Evolutionary conservation across 345 rosid species (phyloP), one percentile per base, ranked within the genome.

Genomic region (Lepidium sativum): DNA sequence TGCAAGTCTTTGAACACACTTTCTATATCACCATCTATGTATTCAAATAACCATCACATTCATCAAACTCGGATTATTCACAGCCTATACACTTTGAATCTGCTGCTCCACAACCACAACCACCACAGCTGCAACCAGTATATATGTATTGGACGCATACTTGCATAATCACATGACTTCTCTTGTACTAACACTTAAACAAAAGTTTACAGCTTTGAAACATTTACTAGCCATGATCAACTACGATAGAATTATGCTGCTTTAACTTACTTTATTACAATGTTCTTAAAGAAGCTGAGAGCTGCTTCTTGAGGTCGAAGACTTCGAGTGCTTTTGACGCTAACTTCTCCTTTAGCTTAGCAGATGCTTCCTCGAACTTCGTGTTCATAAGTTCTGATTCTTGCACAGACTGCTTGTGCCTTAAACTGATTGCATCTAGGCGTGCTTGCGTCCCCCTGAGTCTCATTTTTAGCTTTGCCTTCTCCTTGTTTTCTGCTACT

Each of bases 401-500:
- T 16, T 70, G 70, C 57, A 84, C 57, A n/a, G 76, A 68, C 74
- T 82, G 77, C 37, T 71, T 67, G 82, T 81, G 70, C 53, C 89
- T 80, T 34, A 72, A 42, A 39, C 80, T 73, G 20, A 79, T 49
- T 12, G 91, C 91, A 32, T 87, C 92, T 58, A 80, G 68, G 65
- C 78, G 84, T 5, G 92, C 89, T 73, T 89, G 92, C 5, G 89
- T 81, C 71, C 96, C 86, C 10, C 77, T 80, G n/a, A 86, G 84
- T 71, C 84, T 81, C 92, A 89, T 89, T 69, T 79, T 74, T 12
- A 81, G 81, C 75, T 85, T 92, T 55, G 95, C 87, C 65, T 42
- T 87, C 54, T 80, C 87, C 69, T 73, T 92, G 52, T 67, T 63
- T 20, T 59, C 69, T 21, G 41, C 75, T 20, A 67, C 66, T 59